These are phyloP conservation scores for Scheffersomyces cryptocercus DNA, from an alignment of 1,139 yeast species.

Conservation along the genomic window DNA sequence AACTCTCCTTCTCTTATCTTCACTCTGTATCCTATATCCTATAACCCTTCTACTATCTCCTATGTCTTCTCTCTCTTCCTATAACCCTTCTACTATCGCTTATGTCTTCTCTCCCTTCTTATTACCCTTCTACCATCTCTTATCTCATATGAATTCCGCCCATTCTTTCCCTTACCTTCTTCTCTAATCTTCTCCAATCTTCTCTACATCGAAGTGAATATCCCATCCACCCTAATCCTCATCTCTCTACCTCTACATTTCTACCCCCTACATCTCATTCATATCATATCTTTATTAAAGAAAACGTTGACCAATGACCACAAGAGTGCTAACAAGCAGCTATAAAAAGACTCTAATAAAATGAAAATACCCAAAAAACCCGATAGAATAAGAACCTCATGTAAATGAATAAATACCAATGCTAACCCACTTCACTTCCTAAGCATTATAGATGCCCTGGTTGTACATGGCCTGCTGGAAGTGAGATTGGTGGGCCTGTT, in stretches of 20 bases:
- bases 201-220: too few species aligned
- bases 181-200: too few species aligned
- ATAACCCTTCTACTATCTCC: too few species aligned
- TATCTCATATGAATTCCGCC: too few species aligned
- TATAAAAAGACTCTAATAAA: not conserved
- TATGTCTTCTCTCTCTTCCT: too few species aligned
- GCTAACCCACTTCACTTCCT: not conserved
- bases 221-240: not conserved
- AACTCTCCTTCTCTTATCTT: too few species aligned
- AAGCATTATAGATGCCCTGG: not conserved
- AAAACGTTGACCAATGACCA: not conserved
- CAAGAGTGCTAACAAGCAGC: not conserved
- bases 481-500: slow-evolving; percentile 4
- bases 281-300: too few species aligned
- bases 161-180: too few species aligned
- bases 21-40: too few species aligned
- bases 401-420: slow-evolving; percentile 1
- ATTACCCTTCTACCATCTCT: too few species aligned
- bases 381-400: slow-evolving; percentile 4
- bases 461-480: slow-evolving; percentile 9
- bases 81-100: too few species aligned
- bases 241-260: not conserved
- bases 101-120: too few species aligned
- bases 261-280: not conserved
- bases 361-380: slow-evolving; percentile 1